Evolutionary conservation across 768 basidiomycete species (phyloP).

Genomic region (Termitomyces eurrhizus): DNA sequence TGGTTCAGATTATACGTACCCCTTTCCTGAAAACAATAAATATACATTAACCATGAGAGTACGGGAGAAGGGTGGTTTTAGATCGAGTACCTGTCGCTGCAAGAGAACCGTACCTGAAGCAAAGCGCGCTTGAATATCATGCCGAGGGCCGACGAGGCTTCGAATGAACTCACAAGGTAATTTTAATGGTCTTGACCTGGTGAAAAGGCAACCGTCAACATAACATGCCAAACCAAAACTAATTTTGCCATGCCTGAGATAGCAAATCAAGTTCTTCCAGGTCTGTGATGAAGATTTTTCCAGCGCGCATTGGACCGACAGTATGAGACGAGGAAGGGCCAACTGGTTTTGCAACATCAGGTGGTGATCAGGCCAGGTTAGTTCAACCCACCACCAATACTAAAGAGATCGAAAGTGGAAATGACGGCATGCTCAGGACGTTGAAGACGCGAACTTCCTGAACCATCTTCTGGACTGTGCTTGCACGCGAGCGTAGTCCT

Average conservation of each 20-base stretch:
- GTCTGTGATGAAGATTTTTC: conserved; percentile 82
- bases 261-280: conserved; percentile 64
- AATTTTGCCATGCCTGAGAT: conserved; percentile 48
- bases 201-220: neutral
- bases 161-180: conserved; percentile 58
- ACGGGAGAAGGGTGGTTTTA: conserved; percentile 8
- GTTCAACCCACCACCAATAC: conserved; percentile 67
- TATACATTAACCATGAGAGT: neutral
- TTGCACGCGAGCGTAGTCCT: conserved; percentile 10
- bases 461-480: conserved; percentile 6
- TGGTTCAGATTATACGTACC: conserved; percentile 38
- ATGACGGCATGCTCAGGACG: conserved; percentile 84
- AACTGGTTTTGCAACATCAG: conserved; percentile 24
- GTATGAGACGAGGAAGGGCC: conserved; percentile 53
- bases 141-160: neutral
- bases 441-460: conserved; percentile 18
- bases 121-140: conserved; percentile 2
- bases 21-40: conserved; percentile 53
- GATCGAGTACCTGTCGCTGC: conserved; percentile 74
- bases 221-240: conserved; percentile 1
- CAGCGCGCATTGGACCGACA: conserved; percentile 76
- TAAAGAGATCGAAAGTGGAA: conserved; percentile 90
- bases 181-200: conserved; percentile 78
- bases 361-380: neutral
- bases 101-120: conserved; percentile 77